Base-by-base conservation (phyloP, 2,329 filamentous ascomycete genomes). In the Penicillium rolfsii region DNA sequence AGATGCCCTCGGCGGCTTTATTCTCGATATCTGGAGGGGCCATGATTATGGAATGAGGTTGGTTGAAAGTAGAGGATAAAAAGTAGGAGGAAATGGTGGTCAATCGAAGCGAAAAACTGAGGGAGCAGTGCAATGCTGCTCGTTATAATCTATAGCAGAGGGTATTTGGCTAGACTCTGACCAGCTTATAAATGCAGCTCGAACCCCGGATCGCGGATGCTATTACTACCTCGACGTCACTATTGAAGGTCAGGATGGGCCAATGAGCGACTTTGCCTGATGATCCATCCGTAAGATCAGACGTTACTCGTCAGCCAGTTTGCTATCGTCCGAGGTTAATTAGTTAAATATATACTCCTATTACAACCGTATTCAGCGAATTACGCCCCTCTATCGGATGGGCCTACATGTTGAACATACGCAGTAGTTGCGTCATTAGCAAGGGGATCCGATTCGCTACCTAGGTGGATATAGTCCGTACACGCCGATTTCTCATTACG, bases 1-100 rank as follows among this genome's bases (percentile, higher is more conserved):
- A 78, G 55, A 81, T 74, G 61, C 75, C 75, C 35, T 68, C 57
- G 2, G 79, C 77, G 58, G 77, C 65, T 52, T 76, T 72, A 64
- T 76, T 77, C 22, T 64, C 64, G 57, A 80, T 71, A 41, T 76
- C 69, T 11, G 72, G 70, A 19, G 38, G 49, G 40, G 38, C 38
- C 55, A 62, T 63, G 19, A 22, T 52, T 45, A 22, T 11, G 36
- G 19, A 8, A 14, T 0, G 4, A n/a, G 38, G 24, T 19, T 22
- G 24, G 8, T 5, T 30, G 8, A 33, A 24, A 9, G 24, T 24
- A n/a, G 14, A 28, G 26, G 4, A 19, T 14, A 8, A 36, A 38
- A 24, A 2, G n/a, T n/a, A 12, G 12, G 30, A 24, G 11, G 40
- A 19, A 11, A 19, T 7, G n/a, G 19, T 22, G 8, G 40, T 41